A percentile compares a stretch with the other conserved stretches of the same genome.
phyloP scores from a whole-genome alignment of 2,329 filamentous ascomycete species.

The Diaporthe aspalathi region DNA sequence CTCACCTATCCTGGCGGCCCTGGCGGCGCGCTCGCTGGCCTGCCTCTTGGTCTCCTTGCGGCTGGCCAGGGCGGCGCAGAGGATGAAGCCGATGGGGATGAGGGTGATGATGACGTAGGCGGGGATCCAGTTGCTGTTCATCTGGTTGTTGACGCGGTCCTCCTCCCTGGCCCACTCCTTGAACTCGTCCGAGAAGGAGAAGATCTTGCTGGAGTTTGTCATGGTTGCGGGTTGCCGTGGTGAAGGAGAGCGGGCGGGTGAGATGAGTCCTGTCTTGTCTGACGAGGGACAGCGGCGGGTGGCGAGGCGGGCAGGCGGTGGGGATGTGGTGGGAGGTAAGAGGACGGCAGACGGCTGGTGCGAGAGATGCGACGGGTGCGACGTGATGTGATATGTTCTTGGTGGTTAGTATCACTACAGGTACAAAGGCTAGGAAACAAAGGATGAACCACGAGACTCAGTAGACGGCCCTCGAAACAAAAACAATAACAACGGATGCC shows the following conservation, averaged over 20 bases:
- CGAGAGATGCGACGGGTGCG: background rate
- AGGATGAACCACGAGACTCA: background rate
- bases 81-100: slow-evolving; percentile 30
- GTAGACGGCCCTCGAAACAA: background rate
- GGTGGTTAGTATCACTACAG: background rate
- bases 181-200: slow-evolving; percentile 33
- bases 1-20: slow-evolving; percentile 20
- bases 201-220: slow-evolving; percentile 18
- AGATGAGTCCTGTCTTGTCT: background rate
- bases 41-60: slow-evolving; percentile 24
- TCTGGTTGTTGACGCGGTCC: slow-evolving; percentile 28
- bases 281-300: background rate
- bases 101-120: slow-evolving; percentile 33
- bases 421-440: background rate
- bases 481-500: background rate
- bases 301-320: background rate
- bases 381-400: background rate
- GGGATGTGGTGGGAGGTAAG: background rate
- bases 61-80: background rate
- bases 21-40: slow-evolving; percentile 5
- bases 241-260: background rate
- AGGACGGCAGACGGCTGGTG: background rate
- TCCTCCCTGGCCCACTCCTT: slow-evolving; percentile 27
- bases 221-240: background rate
- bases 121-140: slow-evolving; percentile 28